A percentile compares a stretch with the other conserved stretches of the same genome.
Conservation (phyloP, 345 rosid genomes). For the Aethionema arabicum region DNA sequence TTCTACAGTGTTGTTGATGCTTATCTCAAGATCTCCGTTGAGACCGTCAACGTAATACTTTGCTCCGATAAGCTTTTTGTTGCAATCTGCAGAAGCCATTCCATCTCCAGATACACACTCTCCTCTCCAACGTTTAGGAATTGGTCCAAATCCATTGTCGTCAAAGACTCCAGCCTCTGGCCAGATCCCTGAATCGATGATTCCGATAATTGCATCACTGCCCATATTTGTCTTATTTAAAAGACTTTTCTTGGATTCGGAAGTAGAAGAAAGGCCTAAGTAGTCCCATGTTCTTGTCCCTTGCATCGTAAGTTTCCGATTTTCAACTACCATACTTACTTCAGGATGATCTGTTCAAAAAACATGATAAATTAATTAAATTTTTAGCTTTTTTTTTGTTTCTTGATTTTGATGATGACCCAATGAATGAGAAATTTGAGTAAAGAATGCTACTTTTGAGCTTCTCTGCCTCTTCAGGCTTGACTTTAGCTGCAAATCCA, state of each 20-base stretch:
- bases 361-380: background rate
- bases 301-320: conserved; percentile 39
- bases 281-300: conserved; percentile 52
- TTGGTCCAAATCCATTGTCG: conserved; percentile 41
- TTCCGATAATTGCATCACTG: conserved; percentile 33
- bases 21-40: conserved; percentile 37
- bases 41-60: conserved; percentile 45
- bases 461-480: conserved; percentile 38
- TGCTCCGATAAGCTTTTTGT: conserved; percentile 57
- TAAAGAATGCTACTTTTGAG: conserved; percentile 26
- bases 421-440: conserved; percentile 17
- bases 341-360: conserved; percentile 36
- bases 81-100: conserved; percentile 40
- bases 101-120: conserved; percentile 35
- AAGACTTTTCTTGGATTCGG: conserved; percentile 26
- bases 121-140: conserved; percentile 53
- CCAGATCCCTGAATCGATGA: conserved; percentile 37
- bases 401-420: background rate
- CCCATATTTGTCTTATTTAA: conserved; percentile 35
- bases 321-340: conserved; percentile 36
- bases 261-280: conserved; percentile 36
- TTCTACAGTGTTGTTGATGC: conserved; percentile 39
- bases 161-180: conserved; percentile 43
- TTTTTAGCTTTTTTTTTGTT: background rate
- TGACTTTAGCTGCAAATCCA: conserved; percentile 59